These are phyloP conservation scores for Madurella mycetomatis DNA, from an alignment of 2,329 filamentous ascomycete genomes.

Conservation along the genomic window DNA sequence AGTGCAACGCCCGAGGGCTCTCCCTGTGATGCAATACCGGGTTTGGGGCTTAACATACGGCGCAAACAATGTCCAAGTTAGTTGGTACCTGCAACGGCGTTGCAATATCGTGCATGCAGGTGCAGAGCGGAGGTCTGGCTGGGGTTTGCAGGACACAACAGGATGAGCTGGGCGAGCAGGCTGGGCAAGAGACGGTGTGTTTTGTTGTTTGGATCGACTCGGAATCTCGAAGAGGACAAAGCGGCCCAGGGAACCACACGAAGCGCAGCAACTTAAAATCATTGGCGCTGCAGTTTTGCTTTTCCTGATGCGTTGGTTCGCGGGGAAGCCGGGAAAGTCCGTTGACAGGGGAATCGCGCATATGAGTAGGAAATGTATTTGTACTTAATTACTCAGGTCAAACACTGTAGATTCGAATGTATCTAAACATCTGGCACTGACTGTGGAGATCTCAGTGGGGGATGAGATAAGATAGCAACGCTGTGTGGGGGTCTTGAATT, in stretches of 20 bases:
- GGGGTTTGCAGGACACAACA: background rate
- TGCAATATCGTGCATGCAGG: slow-evolving; percentile 9
- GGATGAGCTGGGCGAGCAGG: background rate
- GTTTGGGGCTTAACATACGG: slow-evolving; percentile 10
- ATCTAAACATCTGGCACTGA: background rate
- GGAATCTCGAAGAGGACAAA: slow-evolving; percentile 1
- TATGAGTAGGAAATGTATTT: background rate
- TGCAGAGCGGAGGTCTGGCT: background rate
- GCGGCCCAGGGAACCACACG: slow-evolving; percentile 7
- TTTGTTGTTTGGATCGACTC: slow-evolving; percentile 2
- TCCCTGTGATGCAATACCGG: slow-evolving; percentile 1
- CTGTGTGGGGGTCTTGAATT: slow-evolving; percentile 13
- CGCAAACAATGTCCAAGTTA: slow-evolving; percentile 15
- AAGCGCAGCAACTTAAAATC: background rate
- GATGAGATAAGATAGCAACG: slow-evolving; percentile 20
- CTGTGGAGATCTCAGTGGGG: background rate
- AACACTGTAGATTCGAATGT: background rate
- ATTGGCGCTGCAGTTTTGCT: slow-evolving; percentile 16
- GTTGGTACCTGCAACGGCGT: background rate
- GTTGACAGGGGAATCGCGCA: background rate
- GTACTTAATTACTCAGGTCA: background rate
- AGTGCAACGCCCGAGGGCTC: background rate
- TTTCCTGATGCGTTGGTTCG: slow-evolving; percentile 2
- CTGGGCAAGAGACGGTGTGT: background rate
- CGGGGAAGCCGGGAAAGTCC: background rate